Evolutionary conservation across 2,329 filamentous ascomycete genomes (phyloP).

Genomic region (Cordyceps sp.): DNA sequence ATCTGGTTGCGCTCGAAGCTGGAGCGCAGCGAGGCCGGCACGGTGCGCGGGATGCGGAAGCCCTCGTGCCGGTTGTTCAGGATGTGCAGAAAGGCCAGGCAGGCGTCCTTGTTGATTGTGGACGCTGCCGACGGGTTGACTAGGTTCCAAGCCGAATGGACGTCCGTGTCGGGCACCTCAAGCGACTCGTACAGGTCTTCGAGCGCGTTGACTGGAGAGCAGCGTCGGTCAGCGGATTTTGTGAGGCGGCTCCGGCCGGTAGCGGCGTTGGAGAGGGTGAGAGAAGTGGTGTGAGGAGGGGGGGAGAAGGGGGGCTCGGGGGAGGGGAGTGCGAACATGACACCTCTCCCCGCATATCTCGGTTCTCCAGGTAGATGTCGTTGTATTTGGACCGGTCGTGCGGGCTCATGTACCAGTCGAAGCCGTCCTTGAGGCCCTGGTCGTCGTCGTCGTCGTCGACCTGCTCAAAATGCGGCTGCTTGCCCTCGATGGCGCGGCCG

Average conservation of each 20-base stretch:
- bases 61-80: conserved; percentile 92
- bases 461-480: conserved; percentile 68
- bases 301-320: neutral
- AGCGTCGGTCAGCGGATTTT: too few species aligned
- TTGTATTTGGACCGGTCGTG: conserved; percentile 86
- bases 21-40: conserved; percentile 77
- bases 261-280: neutral
- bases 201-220: conserved; percentile 49
- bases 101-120: conserved; percentile 86
- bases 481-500: conserved; percentile 59
- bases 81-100: conserved; percentile 88
- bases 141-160: conserved; percentile 90
- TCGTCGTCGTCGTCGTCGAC: conserved; percentile 73
- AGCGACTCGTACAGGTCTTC: conserved; percentile 73
- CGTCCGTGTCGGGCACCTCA: conserved; percentile 58
- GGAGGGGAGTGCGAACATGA: conserved; percentile 40
- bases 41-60: conserved; percentile 78
- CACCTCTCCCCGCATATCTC: conserved; percentile 72
- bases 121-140: conserved; percentile 77
- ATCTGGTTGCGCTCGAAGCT: conserved; percentile 94
- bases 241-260: too few species aligned
- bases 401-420: conserved; percentile 99
- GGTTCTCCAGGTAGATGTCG: conserved; percentile 88
- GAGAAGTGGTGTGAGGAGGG: neutral
- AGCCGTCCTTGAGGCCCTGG: conserved; percentile 79